Evolutionary conservation across 1,284 basidiomycete genomes (phyloP).

Genomic region (Dichomitus squalens): DNA sequence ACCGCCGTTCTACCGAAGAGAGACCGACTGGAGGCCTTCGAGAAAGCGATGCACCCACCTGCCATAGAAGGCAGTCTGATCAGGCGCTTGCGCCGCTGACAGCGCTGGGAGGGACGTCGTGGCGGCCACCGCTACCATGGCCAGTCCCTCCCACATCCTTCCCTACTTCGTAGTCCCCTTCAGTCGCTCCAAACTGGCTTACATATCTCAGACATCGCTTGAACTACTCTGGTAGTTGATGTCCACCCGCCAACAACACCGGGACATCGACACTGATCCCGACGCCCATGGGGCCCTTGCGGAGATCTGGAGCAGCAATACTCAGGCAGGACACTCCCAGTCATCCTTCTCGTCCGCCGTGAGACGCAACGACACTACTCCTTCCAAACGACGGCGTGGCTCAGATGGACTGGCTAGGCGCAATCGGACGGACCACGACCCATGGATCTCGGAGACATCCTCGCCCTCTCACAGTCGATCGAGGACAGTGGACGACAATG

Average conservation of each 20-base stretch:
- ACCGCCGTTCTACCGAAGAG: too few species aligned
- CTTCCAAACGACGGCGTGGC: slow-evolving; percentile 30
- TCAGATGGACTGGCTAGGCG: slow-evolving; percentile 28
- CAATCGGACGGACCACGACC: slow-evolving; percentile 30
- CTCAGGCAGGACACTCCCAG: slow-evolving; percentile 26
- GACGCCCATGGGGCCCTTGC: background rate
- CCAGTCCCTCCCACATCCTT: too few species aligned
- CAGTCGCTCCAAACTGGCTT: background rate
- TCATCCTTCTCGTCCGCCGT: slow-evolving; percentile 33
- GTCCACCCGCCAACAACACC: background rate
- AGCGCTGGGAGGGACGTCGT: too few species aligned
- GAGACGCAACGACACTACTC: slow-evolving; percentile 27
- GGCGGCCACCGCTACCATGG: too few species aligned
- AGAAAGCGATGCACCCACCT: too few species aligned
- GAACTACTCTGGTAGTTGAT: background rate
- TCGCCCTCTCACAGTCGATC: slow-evolving; percentile 27
- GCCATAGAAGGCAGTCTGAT: too few species aligned
- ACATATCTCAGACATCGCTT: background rate
- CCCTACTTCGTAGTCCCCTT: background rate
- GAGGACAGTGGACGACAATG: slow-evolving; percentile 26
- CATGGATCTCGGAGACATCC: slow-evolving; percentile 14
- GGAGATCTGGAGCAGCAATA: slow-evolving; percentile 12
- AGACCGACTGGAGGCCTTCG: too few species aligned
- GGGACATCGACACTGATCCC: slow-evolving; percentile 1
- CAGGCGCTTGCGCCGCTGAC: too few species aligned